phyloP scores from a whole-genome alignment of 768 basidiomycete genomes.

The Rossbeevera mucosa region DNA sequence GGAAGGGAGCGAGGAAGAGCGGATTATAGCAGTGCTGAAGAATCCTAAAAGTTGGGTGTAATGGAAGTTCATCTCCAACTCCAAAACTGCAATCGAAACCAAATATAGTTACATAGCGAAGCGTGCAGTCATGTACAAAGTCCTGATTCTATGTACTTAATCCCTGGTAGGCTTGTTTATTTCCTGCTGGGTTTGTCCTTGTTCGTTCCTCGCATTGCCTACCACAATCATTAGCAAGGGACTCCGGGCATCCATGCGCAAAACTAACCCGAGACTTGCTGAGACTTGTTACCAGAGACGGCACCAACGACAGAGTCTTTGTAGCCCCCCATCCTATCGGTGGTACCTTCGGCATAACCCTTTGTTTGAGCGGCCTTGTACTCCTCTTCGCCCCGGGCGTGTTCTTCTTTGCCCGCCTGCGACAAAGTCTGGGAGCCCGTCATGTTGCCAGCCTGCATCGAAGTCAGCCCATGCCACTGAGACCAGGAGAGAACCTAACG shows the following conservation, averaged over 20 bases:
- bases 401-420: slow-evolving; percentile 47
- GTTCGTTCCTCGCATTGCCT: slow-evolving; percentile 54
- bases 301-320: slow-evolving; percentile 53
- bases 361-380: slow-evolving; percentile 45
- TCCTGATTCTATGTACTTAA: neutral
- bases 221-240: neutral
- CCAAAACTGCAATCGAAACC: neutral
- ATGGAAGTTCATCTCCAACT: neutral
- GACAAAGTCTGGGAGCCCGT: slow-evolving; percentile 41
- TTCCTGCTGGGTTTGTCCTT: slow-evolving; percentile 52
- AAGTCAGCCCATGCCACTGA: neutral
- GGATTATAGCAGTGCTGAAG: slow-evolving; percentile 56
- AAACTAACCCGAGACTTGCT: slow-evolving; percentile 43
- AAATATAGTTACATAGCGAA: neutral
- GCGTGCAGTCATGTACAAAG: neutral
- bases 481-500: slow-evolving; percentile 21
- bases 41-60: slow-evolving; percentile 61
- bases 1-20: slow-evolving; percentile 61
- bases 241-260: accelerated
- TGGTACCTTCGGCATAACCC: slow-evolving; percentile 45
- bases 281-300: slow-evolving; percentile 50
- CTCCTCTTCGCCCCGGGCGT: slow-evolving; percentile 44
- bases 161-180: slow-evolving; percentile 37
- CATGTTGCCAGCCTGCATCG: slow-evolving; percentile 37
- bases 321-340: slow-evolving; percentile 45